Evolutionary conservation across 179 eudicot species (phyloP), one percentile per base, ranked within the genome.

Genomic region (Carnegiea gigantea): DNA sequence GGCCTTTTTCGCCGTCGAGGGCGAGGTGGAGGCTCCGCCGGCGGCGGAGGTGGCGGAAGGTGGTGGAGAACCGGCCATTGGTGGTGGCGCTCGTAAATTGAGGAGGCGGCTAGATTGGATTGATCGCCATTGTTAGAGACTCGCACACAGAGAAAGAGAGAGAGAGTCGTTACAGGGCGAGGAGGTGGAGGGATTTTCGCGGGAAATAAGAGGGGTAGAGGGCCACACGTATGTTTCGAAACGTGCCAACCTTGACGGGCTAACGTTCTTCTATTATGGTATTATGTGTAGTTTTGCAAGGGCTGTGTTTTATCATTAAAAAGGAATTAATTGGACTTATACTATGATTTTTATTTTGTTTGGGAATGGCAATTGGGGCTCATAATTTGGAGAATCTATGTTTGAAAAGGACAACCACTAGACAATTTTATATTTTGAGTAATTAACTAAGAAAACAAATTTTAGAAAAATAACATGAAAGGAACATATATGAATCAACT

Each of bases 171-270:
- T 80, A 64, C 67, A 38, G 73, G 59, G 49, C 77, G 72, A 62
- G 44, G 38, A 73, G 9, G 76, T 30, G 60, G 80, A 70, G 81
- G 80, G 82, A 79, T 71, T 86, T 88, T 88, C 89, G 90, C 90
- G 90, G 89, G 86, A 88, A 88, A 73, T 82, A 84, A 30, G 87
- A 82, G 62, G 62, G 62, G 77, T 80, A 54, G 80, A 82, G 77
- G 87, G 73, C 62, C 82, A 62, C 89, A 86, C 89, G 90, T 88
- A 28, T 62, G 77, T 43, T 15, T 14, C 21, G 51, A 48, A 49
- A 82, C 88, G 88, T 87, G 85, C 88, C 81, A 23, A 9, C 89
- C 85, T 76, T 30, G 23, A 51, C 18, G 64, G 12, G 38, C 17
- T 36, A 28, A 67, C 5, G 28, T 67, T 62, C 72, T 67, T 67